These are phyloP conservation scores for Kingdonia uniflora DNA, from an alignment of 164 flowering plant genomes.

Conservation along the genomic window DNA sequence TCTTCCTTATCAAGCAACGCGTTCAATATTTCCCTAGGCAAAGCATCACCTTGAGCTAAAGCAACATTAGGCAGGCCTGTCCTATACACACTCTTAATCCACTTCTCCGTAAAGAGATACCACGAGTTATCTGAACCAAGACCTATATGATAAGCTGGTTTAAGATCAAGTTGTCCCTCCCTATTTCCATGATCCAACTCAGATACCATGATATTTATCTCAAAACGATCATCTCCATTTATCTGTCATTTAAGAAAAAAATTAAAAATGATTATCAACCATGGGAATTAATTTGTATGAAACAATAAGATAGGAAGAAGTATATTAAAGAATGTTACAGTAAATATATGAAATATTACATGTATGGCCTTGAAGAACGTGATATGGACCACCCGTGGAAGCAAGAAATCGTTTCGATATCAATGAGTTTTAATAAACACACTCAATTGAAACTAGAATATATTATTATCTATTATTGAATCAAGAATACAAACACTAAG, in stretches of 20 bases:
- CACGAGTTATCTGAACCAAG: slow-evolving; percentile 94
- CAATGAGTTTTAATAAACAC: too few species aligned
- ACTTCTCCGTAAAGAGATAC: slow-evolving; percentile 87
- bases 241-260: slow-evolving; percentile 22
- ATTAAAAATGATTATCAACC: neutral
- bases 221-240: slow-evolving; percentile 25
- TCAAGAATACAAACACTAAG: too few species aligned
- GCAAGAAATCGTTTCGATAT: too few species aligned
- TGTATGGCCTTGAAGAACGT: too few species aligned
- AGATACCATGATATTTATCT: slow-evolving; percentile 12
- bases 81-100: slow-evolving; percentile 65
- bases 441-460: too few species aligned
- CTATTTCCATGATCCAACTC: slow-evolving; percentile 15
- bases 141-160: slow-evolving; percentile 68
- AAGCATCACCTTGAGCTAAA: slow-evolving; percentile 62
- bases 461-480: too few species aligned
- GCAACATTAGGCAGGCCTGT: slow-evolving; percentile 80
- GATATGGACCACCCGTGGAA: too few species aligned
- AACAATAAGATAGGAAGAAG: too few species aligned
- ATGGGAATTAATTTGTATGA: too few species aligned
- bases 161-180: slow-evolving; percentile 16
- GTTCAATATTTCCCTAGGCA: slow-evolving; percentile 69
- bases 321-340: too few species aligned
- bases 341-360: too few species aligned
- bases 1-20: slow-evolving; percentile 58